Evolutionary conservation across 176 grass and related monocot species (phyloP).

Genomic region (Hsuehochloa calcarea): DNA sequence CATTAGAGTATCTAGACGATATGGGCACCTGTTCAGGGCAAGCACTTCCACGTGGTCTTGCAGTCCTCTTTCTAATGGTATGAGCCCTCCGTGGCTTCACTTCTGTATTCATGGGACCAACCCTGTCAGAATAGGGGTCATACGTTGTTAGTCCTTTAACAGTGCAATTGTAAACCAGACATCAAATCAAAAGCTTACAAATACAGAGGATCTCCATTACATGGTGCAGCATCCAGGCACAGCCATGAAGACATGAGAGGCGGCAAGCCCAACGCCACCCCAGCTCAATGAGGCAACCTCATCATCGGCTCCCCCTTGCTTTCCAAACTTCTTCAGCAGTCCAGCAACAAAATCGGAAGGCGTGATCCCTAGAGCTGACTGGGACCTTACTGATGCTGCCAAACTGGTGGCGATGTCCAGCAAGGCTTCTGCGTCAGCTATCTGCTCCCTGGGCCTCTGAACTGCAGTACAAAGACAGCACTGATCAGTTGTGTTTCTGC

Average conservation of each 20-base stretch:
- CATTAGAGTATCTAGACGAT: not conserved
- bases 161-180: not conserved
- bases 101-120: slow-evolving; percentile 75
- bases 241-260: slow-evolving; percentile 61
- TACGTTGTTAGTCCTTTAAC: not conserved
- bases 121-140: slow-evolving; percentile 35
- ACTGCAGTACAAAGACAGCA: slow-evolving; percentile 37
- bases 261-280: slow-evolving; percentile 39
- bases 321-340: slow-evolving; percentile 62
- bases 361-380: slow-evolving; percentile 61
- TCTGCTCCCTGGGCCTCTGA: slow-evolving; percentile 80
- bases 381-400: slow-evolving; percentile 64
- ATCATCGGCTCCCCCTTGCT: slow-evolving; percentile 7
- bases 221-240: slow-evolving; percentile 72
- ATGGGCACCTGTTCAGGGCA: slow-evolving; percentile 63
- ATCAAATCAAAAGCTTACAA: not conserved
- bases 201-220: slow-evolving; percentile 30
- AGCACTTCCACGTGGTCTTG: slow-evolving; percentile 45
- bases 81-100: slow-evolving; percentile 39
- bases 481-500: not conserved
- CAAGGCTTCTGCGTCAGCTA: slow-evolving; percentile 81
- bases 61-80: slow-evolving; percentile 38
- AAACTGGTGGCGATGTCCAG: slow-evolving; percentile 68
- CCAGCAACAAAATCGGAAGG: slow-evolving; percentile 64
- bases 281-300: slow-evolving; percentile 46